Conservation (phyloP, 768 basidiomycete species). For the Leccinellum luteum region DNA sequence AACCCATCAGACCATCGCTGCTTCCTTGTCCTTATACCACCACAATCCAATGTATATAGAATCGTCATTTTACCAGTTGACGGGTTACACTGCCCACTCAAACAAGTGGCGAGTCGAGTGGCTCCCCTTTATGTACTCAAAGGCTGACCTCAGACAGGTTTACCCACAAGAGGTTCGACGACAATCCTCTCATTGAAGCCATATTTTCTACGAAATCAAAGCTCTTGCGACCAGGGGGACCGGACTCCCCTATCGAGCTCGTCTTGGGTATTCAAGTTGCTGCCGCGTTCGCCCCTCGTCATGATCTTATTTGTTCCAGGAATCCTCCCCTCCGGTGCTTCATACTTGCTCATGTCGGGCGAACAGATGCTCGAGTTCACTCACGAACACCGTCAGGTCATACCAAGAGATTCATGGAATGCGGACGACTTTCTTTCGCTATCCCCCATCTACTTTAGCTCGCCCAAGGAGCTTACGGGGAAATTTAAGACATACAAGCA, state of each 20-base stretch:
- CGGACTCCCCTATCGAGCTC: constrained; percentile 37
- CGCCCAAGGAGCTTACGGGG: constrained; percentile 29
- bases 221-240: constrained; percentile 27
- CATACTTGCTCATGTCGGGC: constrained; percentile 42
- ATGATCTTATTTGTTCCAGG: constrained; percentile 29
- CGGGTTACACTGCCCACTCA: constrained; percentile 29
- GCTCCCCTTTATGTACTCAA: background rate
- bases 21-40: too few species aligned
- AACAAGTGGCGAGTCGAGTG: constrained; percentile 21
- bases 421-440: constrained; percentile 40
- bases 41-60: constrained; percentile 8
- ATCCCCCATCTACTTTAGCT: constrained; percentile 46
- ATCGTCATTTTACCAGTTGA: constrained; percentile 28
- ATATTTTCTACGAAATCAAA: constrained; percentile 31
- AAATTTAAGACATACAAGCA: constrained; percentile 41
- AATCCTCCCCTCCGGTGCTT: constrained; percentile 41
- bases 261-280: constrained; percentile 43
- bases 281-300: background rate
- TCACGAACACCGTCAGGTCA: constrained; percentile 11
- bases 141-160: constrained; percentile 19
- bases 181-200: constrained; percentile 32
- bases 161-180: constrained; percentile 25
- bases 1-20: too few species aligned
- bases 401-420: constrained; percentile 13
- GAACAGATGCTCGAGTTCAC: constrained; percentile 30